Evolutionary conservation across 345 rosid species (phyloP).

Genomic region (Populus deltoides): DNA sequence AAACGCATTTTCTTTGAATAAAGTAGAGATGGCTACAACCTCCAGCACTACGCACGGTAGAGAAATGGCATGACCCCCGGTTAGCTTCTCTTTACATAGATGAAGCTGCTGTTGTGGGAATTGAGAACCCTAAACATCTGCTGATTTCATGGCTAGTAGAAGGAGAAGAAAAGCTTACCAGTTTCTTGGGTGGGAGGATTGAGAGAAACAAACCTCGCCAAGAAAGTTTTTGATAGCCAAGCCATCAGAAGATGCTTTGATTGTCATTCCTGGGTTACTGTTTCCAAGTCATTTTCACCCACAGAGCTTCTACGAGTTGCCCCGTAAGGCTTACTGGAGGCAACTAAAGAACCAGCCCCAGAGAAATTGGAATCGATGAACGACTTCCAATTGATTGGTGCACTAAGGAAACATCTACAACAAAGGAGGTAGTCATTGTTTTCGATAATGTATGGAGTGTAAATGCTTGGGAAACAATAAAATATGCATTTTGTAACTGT

Average conservation of each 20-base stretch:
- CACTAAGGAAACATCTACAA: background rate
- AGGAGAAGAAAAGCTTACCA: background rate
- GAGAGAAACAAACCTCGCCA: constrained; percentile 3
- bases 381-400: constrained; percentile 4
- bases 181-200: constrained; percentile 4
- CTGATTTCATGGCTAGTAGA: constrained; percentile 4
- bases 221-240: constrained; percentile 10
- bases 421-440: constrained; percentile 14
- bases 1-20: constrained; percentile 5
- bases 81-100: constrained; percentile 6
- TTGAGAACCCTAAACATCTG: background rate
- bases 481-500: background rate
- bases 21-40: background rate
- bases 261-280: constrained; percentile 9
- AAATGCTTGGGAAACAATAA: constrained; percentile 8
- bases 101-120: constrained; percentile 16
- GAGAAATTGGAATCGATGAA: background rate
- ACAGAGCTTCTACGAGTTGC: constrained; percentile 1
- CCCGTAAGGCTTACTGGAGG: background rate
- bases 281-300: background rate
- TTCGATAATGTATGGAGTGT: constrained; percentile 13
- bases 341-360: constrained; percentile 2
- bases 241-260: constrained; percentile 4
- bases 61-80: constrained; percentile 4
- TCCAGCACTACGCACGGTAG: background rate